Evolutionary conservation across 2,329 filamentous ascomycete genomes (phyloP).

Genomic region (Botrytis squamosa): DNA sequence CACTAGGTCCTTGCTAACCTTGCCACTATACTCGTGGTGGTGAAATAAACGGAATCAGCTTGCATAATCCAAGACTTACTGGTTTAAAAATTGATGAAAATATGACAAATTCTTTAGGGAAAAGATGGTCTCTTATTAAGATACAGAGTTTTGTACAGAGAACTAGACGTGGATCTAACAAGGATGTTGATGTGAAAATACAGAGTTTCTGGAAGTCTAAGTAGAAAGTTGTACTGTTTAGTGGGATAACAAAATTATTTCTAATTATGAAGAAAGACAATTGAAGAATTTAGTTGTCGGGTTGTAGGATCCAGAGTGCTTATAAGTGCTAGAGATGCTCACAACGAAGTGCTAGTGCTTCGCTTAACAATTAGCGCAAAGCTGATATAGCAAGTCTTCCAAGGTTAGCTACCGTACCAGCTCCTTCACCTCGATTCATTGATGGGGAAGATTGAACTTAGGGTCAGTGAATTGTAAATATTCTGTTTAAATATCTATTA

Average conservation of each 20-base stretch:
- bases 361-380: background rate
- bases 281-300: background rate
- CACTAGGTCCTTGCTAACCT: no score
- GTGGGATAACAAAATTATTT: background rate
- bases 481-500: background rate
- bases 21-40: no score
- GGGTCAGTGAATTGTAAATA: background rate
- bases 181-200: no score
- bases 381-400: background rate
- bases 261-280: background rate
- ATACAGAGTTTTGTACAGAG: no score
- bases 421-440: background rate
- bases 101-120: no score
- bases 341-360: background rate
- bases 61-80: no score
- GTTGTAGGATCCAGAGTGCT: no score
- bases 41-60: no score
- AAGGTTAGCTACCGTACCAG: background rate
- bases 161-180: no score
- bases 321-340: background rate
- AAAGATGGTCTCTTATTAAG: no score
- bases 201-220: no score
- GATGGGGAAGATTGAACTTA: accelerated
- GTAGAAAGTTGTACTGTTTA: background rate
- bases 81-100: no score